Evolutionary conservation across 805 yeast species (phyloP), one percentile per base, ranked within the genome.

Genomic region (Kodamaea jinghongensis): DNA sequence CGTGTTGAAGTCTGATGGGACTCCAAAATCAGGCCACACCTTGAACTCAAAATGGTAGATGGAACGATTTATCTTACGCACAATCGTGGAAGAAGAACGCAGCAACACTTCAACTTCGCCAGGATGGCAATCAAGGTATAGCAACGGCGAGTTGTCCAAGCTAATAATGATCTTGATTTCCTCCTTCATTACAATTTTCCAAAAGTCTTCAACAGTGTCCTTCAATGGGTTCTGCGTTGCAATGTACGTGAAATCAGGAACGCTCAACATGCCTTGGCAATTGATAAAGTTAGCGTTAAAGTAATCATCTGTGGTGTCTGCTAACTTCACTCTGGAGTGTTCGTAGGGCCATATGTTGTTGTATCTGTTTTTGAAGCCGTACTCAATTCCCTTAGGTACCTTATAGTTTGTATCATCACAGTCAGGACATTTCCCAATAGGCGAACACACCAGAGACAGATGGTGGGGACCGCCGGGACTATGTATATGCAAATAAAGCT

Each of bases 281-380:
- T 54, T 37, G 34, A 71, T 67, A 42, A 66, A 69, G 45, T 70
- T 71, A 15, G 71, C 76, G 45, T 71, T 71, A 53, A 71, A 66
- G 50, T 71, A 71, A 43, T 71, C 75, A 44, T 66, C 70, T 12
- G 41, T 43, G 25, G 47, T 46, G 17, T 47, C 47, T 22, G 47
- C 47, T 23, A 68, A 44, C 34, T 59, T 65, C 11, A 71, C 75
- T 32, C 75, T 52, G 2, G 75, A 69, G 44, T 71, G 76, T 49
- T 71, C 76, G 49, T 70, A 71, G 0, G 76, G 76, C 74, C 74
- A 71, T 7, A 71, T 61, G 39, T 71, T 70, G 28, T 68, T 64
- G 52, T 71, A 71, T 34, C 76, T 50, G 44, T 71, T 47, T 28
- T 47, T 47, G 34, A 44, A 47, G 3, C 51, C 51, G 22, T 56